Base-by-base conservation (phyloP, 2,329 filamentous ascomycete genomes). In the Gliomastix tumulicola region DNA sequence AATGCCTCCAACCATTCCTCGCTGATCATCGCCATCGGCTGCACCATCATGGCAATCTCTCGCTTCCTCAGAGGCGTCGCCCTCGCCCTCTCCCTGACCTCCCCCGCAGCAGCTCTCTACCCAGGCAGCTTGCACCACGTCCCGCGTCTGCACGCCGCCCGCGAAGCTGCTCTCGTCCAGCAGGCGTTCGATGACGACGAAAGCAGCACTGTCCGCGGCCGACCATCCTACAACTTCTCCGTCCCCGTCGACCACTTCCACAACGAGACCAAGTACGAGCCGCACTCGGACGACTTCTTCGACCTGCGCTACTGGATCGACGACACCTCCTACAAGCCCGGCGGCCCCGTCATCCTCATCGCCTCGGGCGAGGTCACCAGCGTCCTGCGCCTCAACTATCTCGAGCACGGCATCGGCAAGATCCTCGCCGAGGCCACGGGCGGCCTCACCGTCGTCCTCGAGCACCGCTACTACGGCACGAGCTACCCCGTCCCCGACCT, bases 391-490 rank as follows among this genome's bases (percentile, higher is more conserved):
- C 62, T 94, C 16, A 71, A 74, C 0, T 90, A 74, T 51, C 61
- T 94, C 10, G 77, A 88, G 46, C 85, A 90, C 53, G 88, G 88
- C 35, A 82, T 94, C 36, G 67, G 87, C 1, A 70, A 79, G 22
- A 73, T 86, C 45, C 68, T 94, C 15, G 74, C 82, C 5, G 64
- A 81, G 46, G 82, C 82, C 2, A 86, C 83, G 0, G 66, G 79
- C 39, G 88, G 88, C 2, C 62, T 94, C 20, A 85, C 80, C 4
- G 83, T 94, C 3, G 74, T 94, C 33, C 70, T 94, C 3, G 88
- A 94, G 62, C 88, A 94, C 53, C 77, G 88, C 21, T 94, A 94
- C 66, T 94, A 94, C 52, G 88, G 88, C 38, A 71, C 69, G 9
- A 88, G 84, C 53, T 80, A 81, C 38, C 86, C 87, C 0, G 74